Base-by-base conservation (phyloP, 768 basidiomycete species). In the Lactifluus hygrophoroides region DNA sequence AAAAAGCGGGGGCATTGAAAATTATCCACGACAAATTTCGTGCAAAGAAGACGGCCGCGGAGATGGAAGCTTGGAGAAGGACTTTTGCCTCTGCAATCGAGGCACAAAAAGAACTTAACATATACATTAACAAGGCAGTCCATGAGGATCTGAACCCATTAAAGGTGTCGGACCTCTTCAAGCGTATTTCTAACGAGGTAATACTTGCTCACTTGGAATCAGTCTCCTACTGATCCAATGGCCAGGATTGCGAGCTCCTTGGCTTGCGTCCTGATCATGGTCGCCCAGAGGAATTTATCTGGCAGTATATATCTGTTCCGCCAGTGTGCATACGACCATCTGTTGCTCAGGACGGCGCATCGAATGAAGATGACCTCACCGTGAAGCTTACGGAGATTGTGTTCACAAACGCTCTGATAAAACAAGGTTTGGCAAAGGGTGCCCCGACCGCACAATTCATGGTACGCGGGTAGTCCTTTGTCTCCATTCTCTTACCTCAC, bases 241-340 rank as follows among this genome's bases (percentile, higher is more conserved):
- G 14, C 32, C 62, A 95, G 90, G 96, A 99, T 66, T 95, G 92
- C 68, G 96, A 99, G 71, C 75, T 99, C 45, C 78, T 99, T 11
- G 95, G 96, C 2, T 72, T 98, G 57, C 84, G 90, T 57, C 96
- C 96, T 1, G 80, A 80, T 14, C 85, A 84, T 67, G 94, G 95
- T 47, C 76, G 96, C 53, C 96, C 96, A 10, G 96, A 99, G 74
- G 90, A 97, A 69, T 96, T 93, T 66, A 83, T 99, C 51, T 99
- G 96, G 95, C 95, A 98, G 71, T 99, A 97, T 71, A 83, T 99
- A 14, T 95, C 94, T 23, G 96, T 99, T 30, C 96, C 96, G 40
- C 96, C 96, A 0, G 93, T 96, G 19, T 94, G 93, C 69, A 99
- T 99, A 55, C 84, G 96, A 46, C 96, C 96, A 0, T 96, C 94